Evolutionary conservation across 495 filamentous ascomycete genomes (phyloP).

Genomic region (Penicillium soppii): DNA sequence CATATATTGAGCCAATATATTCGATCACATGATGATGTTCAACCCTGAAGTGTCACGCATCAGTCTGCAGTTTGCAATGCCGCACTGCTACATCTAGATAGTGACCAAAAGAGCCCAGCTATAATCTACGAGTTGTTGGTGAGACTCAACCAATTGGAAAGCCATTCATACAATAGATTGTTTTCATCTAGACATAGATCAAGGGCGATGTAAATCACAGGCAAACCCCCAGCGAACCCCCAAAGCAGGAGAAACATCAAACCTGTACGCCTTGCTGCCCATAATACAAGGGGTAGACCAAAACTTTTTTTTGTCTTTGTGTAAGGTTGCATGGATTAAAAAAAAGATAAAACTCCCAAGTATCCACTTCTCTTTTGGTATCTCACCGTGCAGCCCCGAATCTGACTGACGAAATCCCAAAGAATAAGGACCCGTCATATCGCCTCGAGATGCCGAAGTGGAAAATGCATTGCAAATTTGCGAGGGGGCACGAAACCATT

Average conservation of each 20-base stretch:
- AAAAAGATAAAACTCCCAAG: slow-evolving; percentile 15
- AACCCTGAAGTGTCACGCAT: too few species aligned
- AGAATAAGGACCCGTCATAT: not conserved
- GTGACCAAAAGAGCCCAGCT: not conserved
- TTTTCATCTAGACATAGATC: slow-evolving; percentile 25
- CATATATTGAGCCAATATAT: not conserved
- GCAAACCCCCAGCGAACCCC: slow-evolving; percentile 22
- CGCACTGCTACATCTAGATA: too few species aligned
- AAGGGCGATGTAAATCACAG: slow-evolving; percentile 23
- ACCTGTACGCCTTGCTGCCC: slow-evolving; percentile 51
- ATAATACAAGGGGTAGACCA: slow-evolving; percentile 36
- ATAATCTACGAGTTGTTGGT: too few species aligned
- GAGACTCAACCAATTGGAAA: too few species aligned
- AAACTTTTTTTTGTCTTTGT: slow-evolving; percentile 30
- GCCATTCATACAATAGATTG: slow-evolving; percentile 21
- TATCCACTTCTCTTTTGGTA: slow-evolving; percentile 7
- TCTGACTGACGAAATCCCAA: not conserved
- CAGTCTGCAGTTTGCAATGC: too few species aligned
- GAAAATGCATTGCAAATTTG: not conserved
- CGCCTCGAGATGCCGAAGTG: not conserved
- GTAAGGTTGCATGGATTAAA: slow-evolving; percentile 12
- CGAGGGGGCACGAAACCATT: not conserved
- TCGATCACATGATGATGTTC: not conserved
- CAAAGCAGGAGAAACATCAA: slow-evolving; percentile 28
- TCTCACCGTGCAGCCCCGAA: not conserved